Evolutionary conservation across 768 basidiomycete genomes (phyloP).

Genomic region (Roridomyces roridus): DNA sequence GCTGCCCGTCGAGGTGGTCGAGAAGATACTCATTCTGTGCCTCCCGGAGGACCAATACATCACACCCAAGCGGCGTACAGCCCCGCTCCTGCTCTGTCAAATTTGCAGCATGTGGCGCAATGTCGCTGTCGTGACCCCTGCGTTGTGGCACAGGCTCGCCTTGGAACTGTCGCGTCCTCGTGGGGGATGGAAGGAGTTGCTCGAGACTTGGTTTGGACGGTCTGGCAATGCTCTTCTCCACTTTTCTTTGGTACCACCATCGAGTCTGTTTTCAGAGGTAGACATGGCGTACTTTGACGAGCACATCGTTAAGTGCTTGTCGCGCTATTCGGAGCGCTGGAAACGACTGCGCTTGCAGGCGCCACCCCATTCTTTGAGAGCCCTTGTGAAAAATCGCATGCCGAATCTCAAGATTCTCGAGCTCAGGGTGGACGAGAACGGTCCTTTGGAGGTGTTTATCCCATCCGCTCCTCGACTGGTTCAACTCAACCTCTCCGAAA

Average conservation of each 20-base stretch:
- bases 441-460: not conserved
- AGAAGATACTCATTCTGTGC: conserved; percentile 28
- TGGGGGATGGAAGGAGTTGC: conserved; percentile 23
- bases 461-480: conserved; percentile 12
- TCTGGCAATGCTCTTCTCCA: conserved; percentile 21
- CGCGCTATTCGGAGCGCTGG: conserved; percentile 20
- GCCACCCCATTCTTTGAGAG: conserved; percentile 4
- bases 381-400: conserved; percentile 17
- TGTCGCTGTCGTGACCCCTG: conserved; percentile 25
- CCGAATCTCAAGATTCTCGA: conserved; percentile 27
- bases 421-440: conserved; percentile 34
- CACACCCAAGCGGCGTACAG: conserved; percentile 14
- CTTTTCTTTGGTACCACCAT: conserved; percentile 23
- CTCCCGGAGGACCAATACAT: conserved; percentile 26
- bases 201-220: conserved; percentile 28
- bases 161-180: conserved; percentile 18
- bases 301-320: conserved; percentile 21
- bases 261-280: too few species aligned
- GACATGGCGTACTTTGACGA: conserved; percentile 23
- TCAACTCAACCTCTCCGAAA: not conserved
- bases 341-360: conserved; percentile 26
- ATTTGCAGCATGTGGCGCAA: conserved; percentile 30
- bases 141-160: conserved; percentile 30
- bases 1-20: conserved; percentile 31
- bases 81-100: conserved; percentile 31